These are phyloP conservation scores for Trichoderma erinaceum DNA, from an alignment of 495 filamentous ascomycete genomes.

Conservation along the genomic window DNA sequence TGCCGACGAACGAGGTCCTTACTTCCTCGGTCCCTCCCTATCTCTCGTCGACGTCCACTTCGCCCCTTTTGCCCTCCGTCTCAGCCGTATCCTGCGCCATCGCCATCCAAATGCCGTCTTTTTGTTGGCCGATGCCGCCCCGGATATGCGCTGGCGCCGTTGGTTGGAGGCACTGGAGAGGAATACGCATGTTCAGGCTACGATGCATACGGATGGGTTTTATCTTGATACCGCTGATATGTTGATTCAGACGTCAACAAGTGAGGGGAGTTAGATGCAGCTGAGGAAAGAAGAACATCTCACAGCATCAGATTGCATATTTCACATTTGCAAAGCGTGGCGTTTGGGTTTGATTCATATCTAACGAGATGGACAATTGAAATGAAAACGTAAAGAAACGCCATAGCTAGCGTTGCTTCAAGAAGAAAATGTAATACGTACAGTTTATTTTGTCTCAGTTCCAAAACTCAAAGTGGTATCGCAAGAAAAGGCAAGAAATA, in stretches of 20 bases:
- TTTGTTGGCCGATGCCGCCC: slow-evolving; percentile 58
- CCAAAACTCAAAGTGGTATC: neutral
- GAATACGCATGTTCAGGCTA: slow-evolving; percentile 66
- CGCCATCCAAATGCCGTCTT: slow-evolving; percentile 53
- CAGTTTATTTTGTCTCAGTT: no score
- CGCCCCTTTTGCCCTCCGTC: slow-evolving; percentile 79
- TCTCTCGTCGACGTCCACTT: slow-evolving; percentile 82
- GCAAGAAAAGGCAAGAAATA: neutral
- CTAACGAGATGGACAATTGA: no score
- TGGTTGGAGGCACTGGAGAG: slow-evolving; percentile 82
- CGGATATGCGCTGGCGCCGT: slow-evolving; percentile 61
- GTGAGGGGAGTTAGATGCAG: neutral
- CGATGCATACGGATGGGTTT: slow-evolving; percentile 67
- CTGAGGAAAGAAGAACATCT: neutral
- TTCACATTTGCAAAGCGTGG: neutral
- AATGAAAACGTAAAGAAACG: no score
- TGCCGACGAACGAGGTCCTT: slow-evolving; percentile 61
- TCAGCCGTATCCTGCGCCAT: slow-evolving; percentile 67
- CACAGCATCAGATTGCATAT: neutral
- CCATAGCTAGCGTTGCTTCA: no score
- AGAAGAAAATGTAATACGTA: no score
- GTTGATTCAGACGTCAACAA: slow-evolving; percentile 34
- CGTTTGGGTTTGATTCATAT: no score
- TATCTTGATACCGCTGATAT: slow-evolving; percentile 68
- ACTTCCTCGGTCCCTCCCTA: slow-evolving; percentile 67